These are phyloP conservation scores for Chlorokybus atmophyticus DNA, from an alignment of 139 green algal species.

Conservation along the genomic window DNA sequence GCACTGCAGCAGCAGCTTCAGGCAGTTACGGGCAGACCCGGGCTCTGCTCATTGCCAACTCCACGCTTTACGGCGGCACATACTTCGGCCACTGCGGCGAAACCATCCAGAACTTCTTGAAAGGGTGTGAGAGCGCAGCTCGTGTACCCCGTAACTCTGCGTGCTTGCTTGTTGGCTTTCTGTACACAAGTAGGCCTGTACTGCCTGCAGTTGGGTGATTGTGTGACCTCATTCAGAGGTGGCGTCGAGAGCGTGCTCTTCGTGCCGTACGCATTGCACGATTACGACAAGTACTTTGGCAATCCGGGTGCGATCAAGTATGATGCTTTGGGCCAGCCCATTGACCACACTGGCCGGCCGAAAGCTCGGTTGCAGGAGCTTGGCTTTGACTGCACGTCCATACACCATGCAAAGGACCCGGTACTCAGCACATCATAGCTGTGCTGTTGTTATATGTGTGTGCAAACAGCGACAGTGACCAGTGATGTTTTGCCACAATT, in stretches of 20 bases:
- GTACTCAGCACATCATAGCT: background rate
- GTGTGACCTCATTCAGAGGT: too few relatives aligned
- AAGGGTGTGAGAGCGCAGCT: too few relatives aligned
- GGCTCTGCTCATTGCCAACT: conserved; percentile 13
- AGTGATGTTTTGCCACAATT: too few relatives aligned
- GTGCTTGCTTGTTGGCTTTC: too few relatives aligned
- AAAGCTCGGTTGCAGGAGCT: conserved; percentile 12
- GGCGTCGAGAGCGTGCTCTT: conserved; percentile 5
- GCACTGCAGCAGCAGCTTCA: too few relatives aligned
- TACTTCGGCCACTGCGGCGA: conserved; percentile 15
- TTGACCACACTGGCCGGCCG: conserved; percentile 12
- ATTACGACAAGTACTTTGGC: conserved; percentile 22
- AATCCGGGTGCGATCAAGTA: conserved; percentile 9
- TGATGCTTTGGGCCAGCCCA: conserved; percentile 8
- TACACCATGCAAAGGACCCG: conserved; percentile 14
- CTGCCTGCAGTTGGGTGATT: too few relatives aligned
- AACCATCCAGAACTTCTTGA: conserved; percentile 8
- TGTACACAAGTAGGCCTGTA: too few relatives aligned
- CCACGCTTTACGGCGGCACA: conserved; percentile 13
- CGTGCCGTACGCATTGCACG: conserved; percentile 9
- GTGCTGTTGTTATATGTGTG: too few relatives aligned
- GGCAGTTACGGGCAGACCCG: too few relatives aligned
- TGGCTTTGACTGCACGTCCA: conserved; percentile 13
- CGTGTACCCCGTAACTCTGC: too few relatives aligned
- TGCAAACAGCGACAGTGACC: too few relatives aligned